Evolutionary conservation across 257 asterid genomes (phyloP).

Genomic region (Nicotiana tabacum): DNA sequence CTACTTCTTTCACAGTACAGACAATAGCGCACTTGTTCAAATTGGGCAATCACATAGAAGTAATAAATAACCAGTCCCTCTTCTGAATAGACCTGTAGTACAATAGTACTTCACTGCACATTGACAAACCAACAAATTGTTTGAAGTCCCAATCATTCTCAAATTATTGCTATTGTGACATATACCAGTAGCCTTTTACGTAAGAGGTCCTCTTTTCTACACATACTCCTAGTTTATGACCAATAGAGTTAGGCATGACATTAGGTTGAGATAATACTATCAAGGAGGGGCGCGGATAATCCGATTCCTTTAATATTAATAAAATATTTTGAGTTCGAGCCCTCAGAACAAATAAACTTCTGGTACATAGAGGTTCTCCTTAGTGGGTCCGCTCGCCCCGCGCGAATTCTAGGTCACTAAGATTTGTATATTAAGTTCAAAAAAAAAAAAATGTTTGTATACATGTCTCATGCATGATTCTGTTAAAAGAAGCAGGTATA

Average conservation of each 20-base stretch:
- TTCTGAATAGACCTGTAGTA: neutral
- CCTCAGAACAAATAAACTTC: too few relatives aligned
- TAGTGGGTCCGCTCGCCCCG: too few relatives aligned
- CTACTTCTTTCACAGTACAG: slow-evolving; percentile 9
- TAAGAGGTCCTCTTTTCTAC: neutral
- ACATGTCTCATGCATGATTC: too few relatives aligned
- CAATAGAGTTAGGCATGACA: neutral
- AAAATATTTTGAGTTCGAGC: too few relatives aligned
- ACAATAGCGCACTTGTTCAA: neutral
- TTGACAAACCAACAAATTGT: neutral
- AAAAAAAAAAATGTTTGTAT: too few relatives aligned
- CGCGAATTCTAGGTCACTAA: too few relatives aligned
- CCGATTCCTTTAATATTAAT: too few relatives aligned
- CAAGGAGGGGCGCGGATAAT: too few relatives aligned
- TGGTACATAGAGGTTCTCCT: too few relatives aligned
- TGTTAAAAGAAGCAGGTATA: too few relatives aligned
- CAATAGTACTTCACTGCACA: neutral
- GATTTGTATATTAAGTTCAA: too few relatives aligned
- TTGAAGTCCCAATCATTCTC: neutral
- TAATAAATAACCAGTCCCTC: neutral
- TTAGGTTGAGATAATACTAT: neutral
- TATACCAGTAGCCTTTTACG: neutral
- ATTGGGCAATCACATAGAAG: neutral
- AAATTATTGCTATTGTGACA: neutral
- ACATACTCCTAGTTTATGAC: neutral